Conservation (phyloP, 2,329 filamentous ascomycete species). For the Elsinoe perseae region DNA sequence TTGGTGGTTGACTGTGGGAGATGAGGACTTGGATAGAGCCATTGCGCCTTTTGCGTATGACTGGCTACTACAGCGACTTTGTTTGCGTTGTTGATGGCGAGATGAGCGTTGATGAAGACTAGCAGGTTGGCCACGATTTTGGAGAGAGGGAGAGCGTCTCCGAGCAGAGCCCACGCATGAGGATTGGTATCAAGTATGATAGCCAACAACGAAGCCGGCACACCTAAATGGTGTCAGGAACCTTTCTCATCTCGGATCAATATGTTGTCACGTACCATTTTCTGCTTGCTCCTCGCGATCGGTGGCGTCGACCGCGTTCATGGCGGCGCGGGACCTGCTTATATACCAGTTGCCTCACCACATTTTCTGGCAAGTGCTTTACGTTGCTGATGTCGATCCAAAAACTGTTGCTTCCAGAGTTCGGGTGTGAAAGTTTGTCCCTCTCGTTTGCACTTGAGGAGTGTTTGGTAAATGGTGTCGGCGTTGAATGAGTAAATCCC, state of each 20-base stretch:
- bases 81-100: constrained; percentile 89
- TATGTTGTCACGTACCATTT: constrained; percentile 17
- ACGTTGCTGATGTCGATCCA: no score
- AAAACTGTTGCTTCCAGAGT: no score
- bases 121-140: constrained; percentile 81
- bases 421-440: no score
- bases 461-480: no score
- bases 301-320: constrained; percentile 59
- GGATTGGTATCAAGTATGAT: constrained; percentile 96
- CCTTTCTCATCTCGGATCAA: neutral
- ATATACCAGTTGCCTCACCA: neutral
- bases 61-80: constrained; percentile 87
- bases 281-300: constrained; percentile 34
- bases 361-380: no score
- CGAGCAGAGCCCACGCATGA: constrained; percentile 78
- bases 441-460: no score
- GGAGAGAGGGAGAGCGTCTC: constrained; percentile 66
- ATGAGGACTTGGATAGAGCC: constrained; percentile 67
- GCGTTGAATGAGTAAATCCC: no score
- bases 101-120: constrained; percentile 93
- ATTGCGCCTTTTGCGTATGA: constrained; percentile 76
- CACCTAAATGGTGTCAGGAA: constrained; percentile 31
- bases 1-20: constrained; percentile 17
- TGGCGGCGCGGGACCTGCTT: constrained; percentile 29
- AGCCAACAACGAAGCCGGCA: constrained; percentile 72